Percentiles rank a stretch among this genome's conserved stretches.
Conservation (phyloP, 2,329 filamentous ascomycete genomes). For the Colletotrichum destructivum region DNA sequence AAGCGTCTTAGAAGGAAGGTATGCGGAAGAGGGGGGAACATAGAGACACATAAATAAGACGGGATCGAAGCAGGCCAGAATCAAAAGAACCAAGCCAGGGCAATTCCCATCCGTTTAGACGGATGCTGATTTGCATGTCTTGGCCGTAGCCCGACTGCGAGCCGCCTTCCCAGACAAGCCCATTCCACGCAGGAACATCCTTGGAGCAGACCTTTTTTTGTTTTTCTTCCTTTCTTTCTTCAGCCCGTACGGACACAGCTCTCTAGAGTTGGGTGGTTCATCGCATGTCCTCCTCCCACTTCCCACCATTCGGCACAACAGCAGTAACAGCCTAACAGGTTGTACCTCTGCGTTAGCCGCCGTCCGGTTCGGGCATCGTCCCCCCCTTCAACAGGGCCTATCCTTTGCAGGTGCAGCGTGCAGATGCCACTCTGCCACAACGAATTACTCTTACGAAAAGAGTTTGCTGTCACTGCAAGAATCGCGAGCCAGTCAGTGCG, state of each 20-base stretch:
- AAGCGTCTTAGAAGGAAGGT: constrained; percentile 6
- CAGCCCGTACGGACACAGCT: constrained; percentile 16
- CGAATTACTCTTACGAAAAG: constrained; percentile 22
- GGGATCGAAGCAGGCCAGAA: background rate
- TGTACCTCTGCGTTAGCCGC: constrained; percentile 27
- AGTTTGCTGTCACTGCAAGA: constrained; percentile 2
- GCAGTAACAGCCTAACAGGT: constrained; percentile 12
- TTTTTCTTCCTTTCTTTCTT: constrained; percentile 9
- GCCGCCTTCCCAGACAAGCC: constrained; percentile 18
- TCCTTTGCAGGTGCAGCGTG: background rate
- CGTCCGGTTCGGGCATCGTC: background rate
- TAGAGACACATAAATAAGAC: background rate
- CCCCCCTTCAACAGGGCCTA: background rate
- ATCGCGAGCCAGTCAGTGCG: background rate
- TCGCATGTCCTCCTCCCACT: constrained; percentile 14
- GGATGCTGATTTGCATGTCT: constrained; percentile 30
- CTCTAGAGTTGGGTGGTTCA: constrained; percentile 15
- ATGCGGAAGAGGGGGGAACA: constrained; percentile 1
- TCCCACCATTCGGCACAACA: background rate
- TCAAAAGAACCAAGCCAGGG: constrained; percentile 22
- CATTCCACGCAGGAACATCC: constrained; percentile 37
- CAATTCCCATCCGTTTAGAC: constrained; percentile 14
- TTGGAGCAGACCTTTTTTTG: constrained; percentile 14
- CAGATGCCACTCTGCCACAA: background rate
- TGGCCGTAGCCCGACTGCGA: constrained; percentile 5